phyloP scores from a whole-genome alignment of 768 basidiomycete genomes.

The Obba rivulosa region DNA sequence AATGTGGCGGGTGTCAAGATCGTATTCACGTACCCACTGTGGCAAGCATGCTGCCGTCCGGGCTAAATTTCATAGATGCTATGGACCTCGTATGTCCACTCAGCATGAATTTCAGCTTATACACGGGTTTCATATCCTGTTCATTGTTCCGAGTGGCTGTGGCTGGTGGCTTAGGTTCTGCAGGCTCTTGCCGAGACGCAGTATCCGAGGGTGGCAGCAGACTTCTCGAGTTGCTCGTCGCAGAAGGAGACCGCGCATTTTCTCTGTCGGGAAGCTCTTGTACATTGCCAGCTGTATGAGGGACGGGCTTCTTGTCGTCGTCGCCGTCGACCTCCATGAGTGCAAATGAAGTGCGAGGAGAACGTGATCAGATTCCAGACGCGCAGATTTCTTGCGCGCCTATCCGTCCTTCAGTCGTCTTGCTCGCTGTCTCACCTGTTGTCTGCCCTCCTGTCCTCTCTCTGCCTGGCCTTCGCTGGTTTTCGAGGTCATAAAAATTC shows the following conservation, averaged over 20 bases:
- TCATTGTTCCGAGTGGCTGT: slow-evolving; percentile 2
- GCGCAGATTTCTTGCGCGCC: slow-evolving; percentile 12
- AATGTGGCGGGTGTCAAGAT: not conserved
- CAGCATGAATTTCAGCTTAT: slow-evolving; percentile 55
- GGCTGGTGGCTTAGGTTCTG: slow-evolving; percentile 2
- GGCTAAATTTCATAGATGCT: slow-evolving; percentile 84
- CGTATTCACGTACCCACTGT: slow-evolving; percentile 62
- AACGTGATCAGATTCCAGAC: not conserved
- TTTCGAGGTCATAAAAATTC: too few relatives aligned
- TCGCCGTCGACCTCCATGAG: slow-evolving; percentile 12
- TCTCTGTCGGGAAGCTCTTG: too few relatives aligned
- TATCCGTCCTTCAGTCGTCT: not conserved
- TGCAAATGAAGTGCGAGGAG: not conserved
- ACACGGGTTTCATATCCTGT: slow-evolving; percentile 36
- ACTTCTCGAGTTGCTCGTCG: not conserved
- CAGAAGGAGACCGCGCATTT: too few relatives aligned
- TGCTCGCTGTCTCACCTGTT: too few relatives aligned
- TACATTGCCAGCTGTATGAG: too few relatives aligned
- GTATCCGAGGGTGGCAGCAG: not conserved
- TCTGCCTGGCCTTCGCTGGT: not conserved
- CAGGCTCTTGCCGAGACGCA: not conserved
- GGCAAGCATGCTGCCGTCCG: slow-evolving; percentile 75
- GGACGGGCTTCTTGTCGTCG: slow-evolving; percentile 1
- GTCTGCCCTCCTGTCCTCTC: not conserved
- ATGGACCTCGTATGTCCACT: slow-evolving; percentile 82